These are phyloP conservation scores for Microascus cirrosus DNA, from an alignment of 2,329 filamentous ascomycete species.

Conservation along the genomic window DNA sequence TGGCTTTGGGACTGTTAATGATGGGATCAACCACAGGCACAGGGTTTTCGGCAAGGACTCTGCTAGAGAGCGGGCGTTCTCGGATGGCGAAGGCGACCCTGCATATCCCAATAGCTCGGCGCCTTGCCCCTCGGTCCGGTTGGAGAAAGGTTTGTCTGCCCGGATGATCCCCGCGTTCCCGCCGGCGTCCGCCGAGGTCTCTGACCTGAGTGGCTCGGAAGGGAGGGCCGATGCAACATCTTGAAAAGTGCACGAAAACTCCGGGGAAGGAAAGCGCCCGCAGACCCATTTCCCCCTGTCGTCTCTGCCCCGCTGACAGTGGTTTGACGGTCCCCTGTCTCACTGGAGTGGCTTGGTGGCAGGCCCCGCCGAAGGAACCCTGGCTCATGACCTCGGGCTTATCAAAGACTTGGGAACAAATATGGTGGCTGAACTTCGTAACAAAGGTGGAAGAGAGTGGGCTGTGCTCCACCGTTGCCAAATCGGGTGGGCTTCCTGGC, in stretches of 20 bases:
- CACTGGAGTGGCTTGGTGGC: no score
- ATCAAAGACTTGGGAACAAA: not conserved
- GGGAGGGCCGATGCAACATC: not conserved
- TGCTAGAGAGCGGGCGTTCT: no score
- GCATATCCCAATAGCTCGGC: no score
- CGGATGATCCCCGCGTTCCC: not conserved
- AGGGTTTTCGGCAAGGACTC: no score
- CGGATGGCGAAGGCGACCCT: no score
- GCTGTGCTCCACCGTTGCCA: not conserved
- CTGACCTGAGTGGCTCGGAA: not conserved
- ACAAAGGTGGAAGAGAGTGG: not conserved
- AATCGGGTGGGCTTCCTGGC: not conserved
- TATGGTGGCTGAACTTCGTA: not conserved
- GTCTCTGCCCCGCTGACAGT: not conserved
- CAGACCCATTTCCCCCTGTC: not conserved
- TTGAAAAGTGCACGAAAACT: not conserved
- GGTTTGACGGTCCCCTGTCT: no score
- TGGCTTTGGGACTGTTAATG: no score
- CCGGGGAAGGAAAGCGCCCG: not conserved
- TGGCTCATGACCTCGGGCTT: not conserved
- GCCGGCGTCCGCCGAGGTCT: not conserved
- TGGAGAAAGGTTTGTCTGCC: no score
- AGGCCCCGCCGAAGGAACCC: not conserved
- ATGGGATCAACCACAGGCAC: no score
- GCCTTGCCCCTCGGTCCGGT: no score